Base-by-base conservation (phyloP, 768 basidiomycete genomes). In the Boletus rufocinnamomeus region DNA sequence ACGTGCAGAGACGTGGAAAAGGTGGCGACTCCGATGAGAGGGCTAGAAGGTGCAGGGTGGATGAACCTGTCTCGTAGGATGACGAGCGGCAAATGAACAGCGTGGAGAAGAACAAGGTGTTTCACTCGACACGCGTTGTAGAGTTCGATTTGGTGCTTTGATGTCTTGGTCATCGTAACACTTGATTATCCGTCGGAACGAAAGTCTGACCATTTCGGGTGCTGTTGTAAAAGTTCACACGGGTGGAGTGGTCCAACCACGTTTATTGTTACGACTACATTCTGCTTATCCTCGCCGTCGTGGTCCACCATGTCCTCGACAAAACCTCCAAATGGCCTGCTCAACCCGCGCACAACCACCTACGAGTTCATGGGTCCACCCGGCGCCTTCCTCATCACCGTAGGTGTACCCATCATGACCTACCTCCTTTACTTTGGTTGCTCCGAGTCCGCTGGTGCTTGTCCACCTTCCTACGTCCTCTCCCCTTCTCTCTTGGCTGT, bases 321-420 rank as follows among this genome's bases (percentile, higher is more conserved):
- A 37, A 65, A 66, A 50, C 34, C 58, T 3, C 46, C 47, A 58
- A 66, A 63, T 64, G 70, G 62, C 30, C 72, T 84, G 57, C 75
- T 88, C 66, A 91, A 91, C 63, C 91, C 91, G 0, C 80, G 79
- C 52, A 89, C 93, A 35, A 84, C 77, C 0, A 71, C 77, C 44
- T 94, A 88, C 73, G 93, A 95, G 68, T 95, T 95, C 69, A 70
- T 91, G 46, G 93, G 93, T 0, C 91, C 92, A 4, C 83, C 81
- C 5, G 93, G 93, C 4, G 90, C 93, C 0, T 66, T 88, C 48
- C 76, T 85, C 57, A 80, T 95, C 63, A 83, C 86, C 3, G 51
- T 92, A 43, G 81, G 82, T 16, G 88, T 93, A 13, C 93, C 94
- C 6, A 66, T 82, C 66, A 73, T 84, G 64, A 80, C 84, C 14